Evolutionary conservation across 169 alveolate genomes (phyloP).

Genomic region (Perkinsus olseni): DNA sequence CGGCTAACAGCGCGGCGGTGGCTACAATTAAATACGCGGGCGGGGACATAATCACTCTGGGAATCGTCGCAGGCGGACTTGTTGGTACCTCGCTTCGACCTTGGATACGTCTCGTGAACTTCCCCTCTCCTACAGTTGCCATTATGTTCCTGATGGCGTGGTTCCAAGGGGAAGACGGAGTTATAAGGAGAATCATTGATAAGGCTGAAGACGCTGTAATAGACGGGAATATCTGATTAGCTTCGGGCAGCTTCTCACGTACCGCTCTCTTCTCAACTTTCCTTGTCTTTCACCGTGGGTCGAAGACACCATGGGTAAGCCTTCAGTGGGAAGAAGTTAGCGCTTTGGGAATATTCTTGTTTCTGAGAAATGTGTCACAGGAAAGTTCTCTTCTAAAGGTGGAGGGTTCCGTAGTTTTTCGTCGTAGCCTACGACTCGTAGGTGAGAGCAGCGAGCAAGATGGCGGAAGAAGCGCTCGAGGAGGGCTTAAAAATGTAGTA

Average conservation of each 20-base stretch:
- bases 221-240: neutral
- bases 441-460: neutral
- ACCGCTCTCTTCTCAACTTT: too few relatives aligned
- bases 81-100: neutral
- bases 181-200: neutral
- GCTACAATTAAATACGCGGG: neutral
- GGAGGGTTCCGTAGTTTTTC: neutral
- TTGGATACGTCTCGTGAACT: neutral
- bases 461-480: neutral
- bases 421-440: too few relatives aligned
- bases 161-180: neutral
- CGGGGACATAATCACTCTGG: neutral
- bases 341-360: neutral
- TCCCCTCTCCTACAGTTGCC: too few relatives aligned
- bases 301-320: neutral
- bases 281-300: too few relatives aligned
- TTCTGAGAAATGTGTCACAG: neutral
- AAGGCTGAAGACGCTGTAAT: neutral
- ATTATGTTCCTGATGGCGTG: neutral
- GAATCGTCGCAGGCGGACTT: neutral
- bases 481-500: neutral
- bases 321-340: neutral
- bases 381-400: neutral
- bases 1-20: neutral
- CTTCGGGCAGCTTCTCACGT: too few relatives aligned